A percentile compares a stretch with the other conserved stretches of the same genome.
phyloP scores from a whole-genome alignment of 1,139 yeast genomes.

The Meyerozyma smithsonii region DNA sequence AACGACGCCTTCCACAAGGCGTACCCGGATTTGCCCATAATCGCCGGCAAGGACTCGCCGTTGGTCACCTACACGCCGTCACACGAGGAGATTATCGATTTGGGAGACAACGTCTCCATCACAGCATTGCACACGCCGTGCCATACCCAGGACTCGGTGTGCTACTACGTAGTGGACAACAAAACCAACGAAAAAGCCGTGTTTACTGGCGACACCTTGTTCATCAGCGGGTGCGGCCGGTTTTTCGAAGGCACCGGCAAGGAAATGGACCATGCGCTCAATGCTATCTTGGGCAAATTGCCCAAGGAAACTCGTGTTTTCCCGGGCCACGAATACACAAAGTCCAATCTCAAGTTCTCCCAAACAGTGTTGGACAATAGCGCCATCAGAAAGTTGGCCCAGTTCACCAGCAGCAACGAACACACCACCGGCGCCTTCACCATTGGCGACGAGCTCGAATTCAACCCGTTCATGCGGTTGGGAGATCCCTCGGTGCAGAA shows the following conservation, averaged over 20 bases:
- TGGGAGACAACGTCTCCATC: conserved; percentile 63
- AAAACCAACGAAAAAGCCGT: conserved; percentile 64
- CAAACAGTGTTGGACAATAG: conserved; percentile 49
- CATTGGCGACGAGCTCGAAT: conserved; percentile 71
- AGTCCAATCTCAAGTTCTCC: conserved; percentile 73
- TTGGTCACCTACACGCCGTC: conserved; percentile 63
- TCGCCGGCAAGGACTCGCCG: conserved; percentile 82
- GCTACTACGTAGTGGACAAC: conserved; percentile 69
- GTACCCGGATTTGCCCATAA: conserved; percentile 59
- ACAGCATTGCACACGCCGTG: conserved; percentile 94
- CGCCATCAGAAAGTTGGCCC: conserved; percentile 52
- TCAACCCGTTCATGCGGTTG: conserved; percentile 88
- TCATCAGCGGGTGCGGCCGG: conserved; percentile 93
- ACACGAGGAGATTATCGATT: conserved; percentile 53
- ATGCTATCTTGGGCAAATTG: conserved; percentile 49
- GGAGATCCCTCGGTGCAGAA: conserved; percentile 50
- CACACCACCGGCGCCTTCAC: conserved; percentile 82
- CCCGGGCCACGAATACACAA: conserved; percentile 96
- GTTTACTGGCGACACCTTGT: conserved; percentile 93
- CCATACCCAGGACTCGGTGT: conserved; percentile 93
- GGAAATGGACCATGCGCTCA: conserved; percentile 74
- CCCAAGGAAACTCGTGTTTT: conserved; percentile 71
- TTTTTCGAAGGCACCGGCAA: conserved; percentile 87
- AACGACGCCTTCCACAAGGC: conserved; percentile 44
- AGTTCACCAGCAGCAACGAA: conserved; percentile 52